Evolutionary conservation across 306 rosid genomes (phyloP), one percentile per base, ranked within the genome.

Genomic region (Rosa lucieae): DNA sequence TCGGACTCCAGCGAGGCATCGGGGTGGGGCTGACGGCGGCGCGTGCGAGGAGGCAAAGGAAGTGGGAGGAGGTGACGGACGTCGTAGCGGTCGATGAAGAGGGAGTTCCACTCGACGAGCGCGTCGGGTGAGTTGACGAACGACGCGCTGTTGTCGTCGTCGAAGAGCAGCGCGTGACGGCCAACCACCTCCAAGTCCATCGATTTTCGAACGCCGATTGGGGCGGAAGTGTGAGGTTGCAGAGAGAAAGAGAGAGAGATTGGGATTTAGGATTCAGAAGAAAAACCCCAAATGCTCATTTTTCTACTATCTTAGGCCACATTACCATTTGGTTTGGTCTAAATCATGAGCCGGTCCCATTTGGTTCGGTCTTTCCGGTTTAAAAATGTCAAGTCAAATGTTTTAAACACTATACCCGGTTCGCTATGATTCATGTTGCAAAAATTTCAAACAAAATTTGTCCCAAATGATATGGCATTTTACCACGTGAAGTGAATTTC

Each of bases 61-160:
- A 44, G 59, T 26, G 94, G 9, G 72, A 91, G 97, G 77, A 93
- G 93, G 81, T 93, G 98, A 46, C 98, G 97, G 21, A 93, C 98
- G 58, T 93, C 98, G 89, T 89, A 91, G 35, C 98, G 98, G 32
- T 93, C 98, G 71, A 93, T 93, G 52, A 81, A 86, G 61, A 93
- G 98, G n/a, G 94, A 87, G 78, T 93, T 89, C 97, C 94, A 93
- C 15, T 93, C 94, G 12, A 93, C 94, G 8, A 93, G 92, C 40
- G 98, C 97, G 70, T 90, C 86, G 75, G 76, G 63, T 37, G 98
- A 87, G 85, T 93, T 89, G 0, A 90, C 88, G 76, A 93, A 93
- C 70, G 92, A 90, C 65, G 97, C 94, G 83, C 75, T 87, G 74
- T 82, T 85, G 86, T 91, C 97, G 81, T 91, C 98, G 84, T 93